Evolutionary conservation across 257 asterid genomes (phyloP).

Genomic region (Salvia rosmarinus): DNA sequence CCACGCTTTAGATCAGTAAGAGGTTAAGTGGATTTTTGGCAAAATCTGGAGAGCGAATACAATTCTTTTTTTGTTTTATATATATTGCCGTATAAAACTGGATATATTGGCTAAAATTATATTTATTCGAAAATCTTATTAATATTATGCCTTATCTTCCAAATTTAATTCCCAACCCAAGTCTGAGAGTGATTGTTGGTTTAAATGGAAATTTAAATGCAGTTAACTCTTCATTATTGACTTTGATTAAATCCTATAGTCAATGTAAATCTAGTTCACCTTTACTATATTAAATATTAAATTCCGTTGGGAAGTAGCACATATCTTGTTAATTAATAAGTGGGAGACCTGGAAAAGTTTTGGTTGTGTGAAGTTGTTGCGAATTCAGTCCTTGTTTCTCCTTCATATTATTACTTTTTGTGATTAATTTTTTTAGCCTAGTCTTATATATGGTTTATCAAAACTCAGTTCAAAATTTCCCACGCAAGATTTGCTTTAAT

Average conservation of each 20-base stretch:
- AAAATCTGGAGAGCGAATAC: constrained; percentile 32
- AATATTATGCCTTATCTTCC: constrained; percentile 14
- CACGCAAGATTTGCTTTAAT: constrained; percentile 37
- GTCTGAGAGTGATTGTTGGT: constrained; percentile 6
- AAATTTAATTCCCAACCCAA: not conserved
- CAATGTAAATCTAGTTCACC: constrained; percentile 1
- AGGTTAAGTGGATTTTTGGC: constrained; percentile 41
- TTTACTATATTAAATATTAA: not conserved
- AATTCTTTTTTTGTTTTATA: constrained; percentile 1
- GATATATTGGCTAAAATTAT: not conserved
- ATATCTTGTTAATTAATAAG: constrained; percentile 23
- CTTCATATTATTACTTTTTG: not conserved
- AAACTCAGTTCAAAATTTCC: constrained; percentile 46
- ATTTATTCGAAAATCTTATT: constrained; percentile 11
- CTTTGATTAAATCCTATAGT: constrained; percentile 16
- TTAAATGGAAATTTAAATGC: constrained; percentile 22
- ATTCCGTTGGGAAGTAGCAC: constrained; percentile 29
- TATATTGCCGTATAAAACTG: constrained; percentile 10
- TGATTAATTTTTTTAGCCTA: not conserved
- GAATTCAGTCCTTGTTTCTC: no score
- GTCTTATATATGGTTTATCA: not conserved
- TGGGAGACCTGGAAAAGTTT: constrained; percentile 24
- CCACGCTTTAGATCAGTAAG: constrained; percentile 31
- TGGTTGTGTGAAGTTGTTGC: not conserved
- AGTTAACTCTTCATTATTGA: constrained; percentile 22